Percentiles rank a stretch among this genome's conserved stretches.
Conservation (phyloP, 345 rosid genomes). For the rapeseed (Brassica napus) region DNA sequence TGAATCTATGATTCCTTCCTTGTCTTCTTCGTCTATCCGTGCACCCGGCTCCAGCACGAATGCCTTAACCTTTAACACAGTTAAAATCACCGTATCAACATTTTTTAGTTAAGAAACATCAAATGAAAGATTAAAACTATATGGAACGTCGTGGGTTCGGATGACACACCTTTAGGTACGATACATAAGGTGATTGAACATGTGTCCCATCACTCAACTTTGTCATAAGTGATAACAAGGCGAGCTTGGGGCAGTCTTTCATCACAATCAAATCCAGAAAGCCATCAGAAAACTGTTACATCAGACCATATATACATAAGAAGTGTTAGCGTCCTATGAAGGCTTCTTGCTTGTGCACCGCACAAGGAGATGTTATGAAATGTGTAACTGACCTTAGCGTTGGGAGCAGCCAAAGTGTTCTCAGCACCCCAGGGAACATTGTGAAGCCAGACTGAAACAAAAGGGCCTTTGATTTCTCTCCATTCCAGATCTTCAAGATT, state of each 20-base stretch:
- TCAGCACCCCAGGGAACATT: conserved; percentile 96
- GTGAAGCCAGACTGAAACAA: conserved; percentile 94
- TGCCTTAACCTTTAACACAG: conserved; percentile 67
- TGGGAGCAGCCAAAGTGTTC: conserved; percentile 83
- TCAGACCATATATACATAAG: not conserved
- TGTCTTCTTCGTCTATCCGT: conserved; percentile 51
- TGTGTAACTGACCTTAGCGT: conserved; percentile 66
- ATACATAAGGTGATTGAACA: conserved; percentile 65
- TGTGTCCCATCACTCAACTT: conserved; percentile 66
- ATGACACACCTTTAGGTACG: conserved; percentile 66
- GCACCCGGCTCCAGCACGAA: conserved; percentile 81
- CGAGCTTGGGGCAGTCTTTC: conserved; percentile 62
- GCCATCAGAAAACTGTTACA: conserved; percentile 84
- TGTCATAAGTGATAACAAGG: conserved; percentile 63
- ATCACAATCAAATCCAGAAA: conserved; percentile 75
- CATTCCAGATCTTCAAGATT: conserved; percentile 53
- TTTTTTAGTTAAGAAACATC: not conserved
- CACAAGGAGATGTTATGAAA: not conserved
- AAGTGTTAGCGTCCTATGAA: too few relatives aligned
- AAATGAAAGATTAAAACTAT: not conserved
- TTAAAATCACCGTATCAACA: not conserved
- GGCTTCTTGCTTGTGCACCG: not conserved
- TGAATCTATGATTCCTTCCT: conserved; percentile 84
- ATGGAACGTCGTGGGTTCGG: not conserved
- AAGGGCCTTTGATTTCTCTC: conserved; percentile 88